These are phyloP conservation scores for Ambrosia hybrid DNA, from an alignment of 140 eudicot genomes.

Conservation along the genomic window DNA sequence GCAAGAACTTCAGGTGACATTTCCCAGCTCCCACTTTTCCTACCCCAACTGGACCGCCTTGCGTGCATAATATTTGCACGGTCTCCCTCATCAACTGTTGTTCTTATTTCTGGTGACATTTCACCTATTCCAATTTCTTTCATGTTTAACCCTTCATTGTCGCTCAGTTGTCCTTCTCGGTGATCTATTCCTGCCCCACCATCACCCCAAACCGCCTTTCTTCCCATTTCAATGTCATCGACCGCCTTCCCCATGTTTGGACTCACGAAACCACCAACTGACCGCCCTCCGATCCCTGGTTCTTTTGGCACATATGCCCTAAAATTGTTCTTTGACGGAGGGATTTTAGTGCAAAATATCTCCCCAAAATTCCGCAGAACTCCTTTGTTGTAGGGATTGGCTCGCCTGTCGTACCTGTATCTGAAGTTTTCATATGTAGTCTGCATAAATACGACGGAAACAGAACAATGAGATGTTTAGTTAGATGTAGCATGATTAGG, in stretches of 20 bases:
- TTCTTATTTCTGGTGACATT: no score
- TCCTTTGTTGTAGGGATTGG: constrained; percentile 94
- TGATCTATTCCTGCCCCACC: no score
- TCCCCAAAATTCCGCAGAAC: constrained; percentile 65
- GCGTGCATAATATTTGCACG: no score
- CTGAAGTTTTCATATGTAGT: constrained; percentile 94
- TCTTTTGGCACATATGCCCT: constrained; percentile 70
- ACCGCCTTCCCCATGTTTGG: constrained; percentile 26
- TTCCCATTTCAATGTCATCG: no score
- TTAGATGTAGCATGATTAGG: neutral
- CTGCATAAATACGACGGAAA: constrained; percentile 40
- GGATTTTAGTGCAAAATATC: constrained; percentile 61
- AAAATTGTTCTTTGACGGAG: constrained; percentile 81
- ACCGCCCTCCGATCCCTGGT: constrained; percentile 52
- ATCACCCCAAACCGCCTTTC: no score
- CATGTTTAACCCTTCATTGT: no score
- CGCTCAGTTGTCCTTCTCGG: no score
- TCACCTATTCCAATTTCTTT: no score
- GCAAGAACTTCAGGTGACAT: constrained; percentile 25
- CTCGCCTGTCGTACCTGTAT: constrained; percentile 86
- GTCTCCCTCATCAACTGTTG: no score
- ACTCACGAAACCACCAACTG: neutral
- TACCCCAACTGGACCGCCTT: no score
- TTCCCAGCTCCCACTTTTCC: no score
- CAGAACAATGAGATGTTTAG: constrained; percentile 14